phyloP scores from a whole-genome alignment of 768 basidiomycete species.

The Leccinellum luteum region DNA sequence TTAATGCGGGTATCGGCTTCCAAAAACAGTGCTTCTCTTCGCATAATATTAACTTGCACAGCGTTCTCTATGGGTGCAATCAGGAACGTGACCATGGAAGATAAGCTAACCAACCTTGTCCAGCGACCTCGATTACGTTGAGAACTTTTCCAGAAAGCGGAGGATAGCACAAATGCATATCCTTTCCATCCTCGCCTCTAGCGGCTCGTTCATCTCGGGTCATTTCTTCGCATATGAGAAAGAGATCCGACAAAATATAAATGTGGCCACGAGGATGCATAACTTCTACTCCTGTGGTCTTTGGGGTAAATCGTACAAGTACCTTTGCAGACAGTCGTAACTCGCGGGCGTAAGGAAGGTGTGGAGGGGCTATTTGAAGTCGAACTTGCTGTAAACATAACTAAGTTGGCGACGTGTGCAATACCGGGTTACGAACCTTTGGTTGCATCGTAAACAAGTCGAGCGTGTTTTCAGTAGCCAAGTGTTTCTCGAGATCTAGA shows the following conservation, averaged over 20 bases:
- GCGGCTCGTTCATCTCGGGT: constrained; percentile 55
- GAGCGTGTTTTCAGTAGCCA: constrained; percentile 74
- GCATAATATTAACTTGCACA: constrained; percentile 78
- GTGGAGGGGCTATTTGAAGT: constrained; percentile 84
- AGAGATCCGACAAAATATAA: constrained; percentile 89
- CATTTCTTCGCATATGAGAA: constrained; percentile 89
- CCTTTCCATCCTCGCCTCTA: constrained; percentile 54
- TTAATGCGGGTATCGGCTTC: constrained; percentile 54
- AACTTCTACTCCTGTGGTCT: constrained; percentile 69
- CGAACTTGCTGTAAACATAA: constrained; percentile 64
- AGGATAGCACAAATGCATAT: constrained; percentile 93
- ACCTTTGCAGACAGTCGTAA: constrained; percentile 72
- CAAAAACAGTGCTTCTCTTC: constrained; percentile 78
- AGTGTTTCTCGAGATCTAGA: constrained; percentile 74
- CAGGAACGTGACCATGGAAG: constrained; percentile 7
- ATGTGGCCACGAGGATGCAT: constrained; percentile 77
- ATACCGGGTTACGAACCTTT: constrained; percentile 51
- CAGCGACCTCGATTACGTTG: constrained; percentile 58
- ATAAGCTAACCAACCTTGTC: constrained; percentile 47
- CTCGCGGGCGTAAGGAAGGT: constrained; percentile 73
- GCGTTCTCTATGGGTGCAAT: constrained; percentile 54
- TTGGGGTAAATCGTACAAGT: constrained; percentile 73
- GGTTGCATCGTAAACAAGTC: constrained; percentile 96
- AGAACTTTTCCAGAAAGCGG: constrained; percentile 94
- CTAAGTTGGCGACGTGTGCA: constrained; percentile 1